A percentile compares a stretch with the other conserved stretches of the same genome.
Conservation (phyloP, 345 rosid genomes). For the Eucalyptus cloeziana region DNA sequence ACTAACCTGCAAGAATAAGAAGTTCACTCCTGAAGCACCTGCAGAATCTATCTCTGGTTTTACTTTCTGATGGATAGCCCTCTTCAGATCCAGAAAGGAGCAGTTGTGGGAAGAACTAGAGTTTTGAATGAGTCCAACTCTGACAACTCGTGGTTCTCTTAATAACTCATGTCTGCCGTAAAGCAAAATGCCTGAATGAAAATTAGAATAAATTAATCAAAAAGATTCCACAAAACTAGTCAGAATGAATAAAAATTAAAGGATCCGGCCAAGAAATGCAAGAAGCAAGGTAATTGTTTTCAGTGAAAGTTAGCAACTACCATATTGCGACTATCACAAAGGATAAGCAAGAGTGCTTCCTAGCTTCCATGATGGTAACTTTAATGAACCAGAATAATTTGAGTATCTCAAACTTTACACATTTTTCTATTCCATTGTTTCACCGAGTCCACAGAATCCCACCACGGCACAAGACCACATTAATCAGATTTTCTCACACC, state of each 20-base stretch:
- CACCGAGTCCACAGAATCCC: neutral
- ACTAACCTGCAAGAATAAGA: constrained; percentile 51
- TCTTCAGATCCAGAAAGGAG: constrained; percentile 53
- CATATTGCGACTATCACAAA: neutral
- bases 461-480: neutral
- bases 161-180: constrained; percentile 62
- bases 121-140: constrained; percentile 90
- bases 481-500: neutral
- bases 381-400: neutral
- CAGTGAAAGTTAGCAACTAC: neutral
- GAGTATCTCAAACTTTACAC: neutral
- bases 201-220: neutral
- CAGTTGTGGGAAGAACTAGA: constrained; percentile 62
- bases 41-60: constrained; percentile 71
- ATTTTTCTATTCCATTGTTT: neutral
- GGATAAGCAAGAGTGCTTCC: constrained; percentile 15
- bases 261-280: neutral
- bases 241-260: neutral
- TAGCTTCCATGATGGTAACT: neutral
- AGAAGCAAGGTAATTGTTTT: neutral
- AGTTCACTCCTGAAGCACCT: constrained; percentile 76
- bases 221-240: neutral
- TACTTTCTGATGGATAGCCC: constrained; percentile 48
- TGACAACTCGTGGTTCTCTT: constrained; percentile 60
- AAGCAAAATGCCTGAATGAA: constrained; percentile 51